Base-by-base conservation (phyloP, 805 yeast genomes). In the Metschnikowia aberdeeniae region DNA sequence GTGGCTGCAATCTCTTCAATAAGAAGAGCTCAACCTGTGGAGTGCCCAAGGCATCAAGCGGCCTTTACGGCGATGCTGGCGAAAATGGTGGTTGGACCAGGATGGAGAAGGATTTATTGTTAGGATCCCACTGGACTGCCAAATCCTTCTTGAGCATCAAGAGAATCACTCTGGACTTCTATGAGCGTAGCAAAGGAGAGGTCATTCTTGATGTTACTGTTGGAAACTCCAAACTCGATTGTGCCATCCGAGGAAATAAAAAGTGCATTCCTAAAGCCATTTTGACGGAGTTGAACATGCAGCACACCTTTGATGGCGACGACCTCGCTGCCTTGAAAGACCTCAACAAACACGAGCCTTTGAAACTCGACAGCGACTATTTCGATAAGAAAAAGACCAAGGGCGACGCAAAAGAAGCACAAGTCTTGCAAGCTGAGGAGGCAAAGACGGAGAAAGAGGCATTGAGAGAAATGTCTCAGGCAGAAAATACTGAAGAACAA, bases 61-160 rank as follows among this genome's bases (percentile, higher is more conserved):
- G 57, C 6, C 24, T 34, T 0, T 51, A 48, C 32, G 58, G 58
- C 11, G 48, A 54, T 40, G 50, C 53, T 11, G 44, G 46, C 12
- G 42, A 34, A 2, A 36, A 42, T 22, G 62, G 62, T 6, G 64
- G 64, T 10, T 78, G 81, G 81, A 43, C 50, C 31, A 61, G 64
- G 40, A 49, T 76, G 22, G 68, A 70, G 19, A 78, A 78, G 51
- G 83, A 80, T 54, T 62, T 80, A 32, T 54, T 57, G 13, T 63
- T 80, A 44, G 72, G 73, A 4, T 52, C 58, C 19, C 64, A 73
- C 4, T 77, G 80, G 80, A 51, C 67, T 30, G 55, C 59, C 39
- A 62, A 63, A 40, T 68, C 70, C 33, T 78, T 55, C 54, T 52
- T 80, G 14, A 66, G 56, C 58, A 59, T 47, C 59, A 70, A 49